Conservation (phyloP, 768 basidiomycete genomes). For the Dacryopinax spathularia region DNA sequence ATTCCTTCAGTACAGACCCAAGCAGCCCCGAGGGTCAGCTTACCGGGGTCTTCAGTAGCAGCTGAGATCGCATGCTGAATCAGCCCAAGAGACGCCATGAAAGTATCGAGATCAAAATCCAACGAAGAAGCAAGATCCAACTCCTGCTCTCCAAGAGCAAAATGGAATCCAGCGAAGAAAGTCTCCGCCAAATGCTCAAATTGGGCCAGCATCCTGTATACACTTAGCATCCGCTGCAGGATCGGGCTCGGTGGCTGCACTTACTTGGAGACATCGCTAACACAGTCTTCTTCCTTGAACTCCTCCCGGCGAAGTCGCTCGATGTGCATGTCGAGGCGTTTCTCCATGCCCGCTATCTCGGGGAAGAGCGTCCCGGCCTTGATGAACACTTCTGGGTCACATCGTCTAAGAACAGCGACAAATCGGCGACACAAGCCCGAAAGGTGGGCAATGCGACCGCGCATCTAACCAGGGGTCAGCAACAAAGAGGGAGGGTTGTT, state of each 20-base stretch:
- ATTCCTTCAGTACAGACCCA: not conserved
- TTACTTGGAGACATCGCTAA: constrained; percentile 74
- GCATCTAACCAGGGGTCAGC: constrained; percentile 38
- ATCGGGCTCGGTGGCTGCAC: constrained; percentile 17
- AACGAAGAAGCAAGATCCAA: constrained; percentile 66
- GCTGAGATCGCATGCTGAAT: constrained; percentile 72
- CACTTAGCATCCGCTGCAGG: not conserved
- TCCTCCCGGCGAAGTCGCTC: constrained; percentile 73
- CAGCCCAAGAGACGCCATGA: constrained; percentile 80
- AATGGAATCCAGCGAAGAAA: constrained; percentile 68
- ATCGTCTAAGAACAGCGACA: constrained; percentile 62
- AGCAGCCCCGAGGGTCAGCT: constrained; percentile 9
- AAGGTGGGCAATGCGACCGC: constrained; percentile 65
- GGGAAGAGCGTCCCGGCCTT: constrained; percentile 67
- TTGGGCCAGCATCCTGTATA: constrained; percentile 71
- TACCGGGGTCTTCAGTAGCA: constrained; percentile 66
- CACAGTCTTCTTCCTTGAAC: constrained; percentile 88
- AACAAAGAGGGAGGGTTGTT: not conserved
- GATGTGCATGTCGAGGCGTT: constrained; percentile 82
- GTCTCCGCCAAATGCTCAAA: constrained; percentile 85
- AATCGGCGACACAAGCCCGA: constrained; percentile 82
- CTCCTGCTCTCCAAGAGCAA: constrained; percentile 81
- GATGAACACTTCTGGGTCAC: constrained; percentile 75
- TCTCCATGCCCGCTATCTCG: constrained; percentile 80
- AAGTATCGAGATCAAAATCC: constrained; percentile 87